Conservation (phyloP, 805 yeast genomes). For the Hanseniaspora pseudoguilliermondii region DNA sequence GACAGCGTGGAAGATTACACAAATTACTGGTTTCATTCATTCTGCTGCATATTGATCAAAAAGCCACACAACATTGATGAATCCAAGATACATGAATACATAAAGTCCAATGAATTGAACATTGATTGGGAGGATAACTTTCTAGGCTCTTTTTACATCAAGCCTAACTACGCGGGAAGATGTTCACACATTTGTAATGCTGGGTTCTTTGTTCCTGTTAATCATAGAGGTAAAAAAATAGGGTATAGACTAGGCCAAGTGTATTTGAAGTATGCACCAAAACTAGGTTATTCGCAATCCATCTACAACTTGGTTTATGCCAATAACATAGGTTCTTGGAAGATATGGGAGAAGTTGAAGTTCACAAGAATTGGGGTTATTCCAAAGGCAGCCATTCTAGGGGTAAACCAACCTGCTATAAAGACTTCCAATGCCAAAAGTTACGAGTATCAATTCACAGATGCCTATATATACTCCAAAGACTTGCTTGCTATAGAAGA, state of each 20-base stretch:
- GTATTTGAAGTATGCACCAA: constrained; percentile 62
- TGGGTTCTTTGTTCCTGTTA: constrained; percentile 60
- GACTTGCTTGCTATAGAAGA: constrained; percentile 31
- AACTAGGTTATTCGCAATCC: constrained; percentile 65
- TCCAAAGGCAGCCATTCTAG: constrained; percentile 66
- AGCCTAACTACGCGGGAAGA: constrained; percentile 77
- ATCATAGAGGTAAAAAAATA: constrained; percentile 50
- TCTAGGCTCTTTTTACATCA: constrained; percentile 67
- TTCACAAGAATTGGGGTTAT: constrained; percentile 68
- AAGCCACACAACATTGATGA: constrained; percentile 21
- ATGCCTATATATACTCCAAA: constrained; percentile 69
- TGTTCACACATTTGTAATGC: constrained; percentile 82
- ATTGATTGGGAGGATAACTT: constrained; percentile 35
- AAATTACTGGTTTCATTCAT: constrained; percentile 56
- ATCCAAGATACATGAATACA: background rate
- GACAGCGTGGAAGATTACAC: constrained; percentile 38
- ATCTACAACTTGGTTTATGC: constrained; percentile 82
- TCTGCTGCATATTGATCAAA: constrained; percentile 48
- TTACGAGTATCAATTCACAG: constrained; percentile 22
- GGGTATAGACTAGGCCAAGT: constrained; percentile 59
- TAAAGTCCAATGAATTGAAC: constrained; percentile 16
- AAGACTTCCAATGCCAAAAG: background rate
- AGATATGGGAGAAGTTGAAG: constrained; percentile 74
- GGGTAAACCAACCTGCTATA: constrained; percentile 40
- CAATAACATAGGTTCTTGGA: constrained; percentile 60